phyloP scores from a whole-genome alignment of 2,329 filamentous ascomycete genomes.

The Trichoderma hamatum region DNA sequence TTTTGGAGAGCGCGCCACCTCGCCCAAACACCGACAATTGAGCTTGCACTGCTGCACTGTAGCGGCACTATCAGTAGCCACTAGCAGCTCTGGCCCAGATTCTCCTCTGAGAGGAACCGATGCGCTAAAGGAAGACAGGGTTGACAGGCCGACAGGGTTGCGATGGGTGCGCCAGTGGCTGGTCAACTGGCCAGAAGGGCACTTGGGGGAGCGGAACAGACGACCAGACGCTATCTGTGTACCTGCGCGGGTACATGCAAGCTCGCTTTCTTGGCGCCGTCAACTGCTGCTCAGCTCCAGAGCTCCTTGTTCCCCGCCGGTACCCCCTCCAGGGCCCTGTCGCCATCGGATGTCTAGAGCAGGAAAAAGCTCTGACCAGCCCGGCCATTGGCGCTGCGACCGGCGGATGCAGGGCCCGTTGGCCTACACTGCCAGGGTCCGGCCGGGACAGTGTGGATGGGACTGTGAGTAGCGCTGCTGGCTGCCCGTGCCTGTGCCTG shows the following conservation, averaged over 20 bases:
- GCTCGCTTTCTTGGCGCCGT: neutral
- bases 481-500: neutral
- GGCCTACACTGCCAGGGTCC: constrained; percentile 2
- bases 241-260: neutral
- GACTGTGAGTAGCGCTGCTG: constrained; percentile 8
- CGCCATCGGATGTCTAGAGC: constrained; percentile 15
- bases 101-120: constrained; percentile 19
- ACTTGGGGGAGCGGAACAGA: neutral
- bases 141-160: constrained; percentile 23
- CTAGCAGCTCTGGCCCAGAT: constrained; percentile 9
- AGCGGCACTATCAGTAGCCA: neutral
- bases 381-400: constrained; percentile 24
- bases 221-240: neutral
- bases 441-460: constrained; percentile 9
- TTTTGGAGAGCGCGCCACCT: neutral
- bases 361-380: constrained; percentile 18
- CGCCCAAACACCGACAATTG: neutral
- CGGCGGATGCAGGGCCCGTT: constrained; percentile 27
- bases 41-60: neutral
- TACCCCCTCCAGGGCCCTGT: constrained; percentile 18
- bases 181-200: neutral
- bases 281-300: neutral
- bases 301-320: constrained; percentile 11
- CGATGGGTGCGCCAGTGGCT: neutral
- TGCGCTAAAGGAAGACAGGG: constrained; percentile 17